Evolutionary conservation across 2,329 filamentous ascomycete species (phyloP).

Genomic region (Aspergillus ochraceus): DNA sequence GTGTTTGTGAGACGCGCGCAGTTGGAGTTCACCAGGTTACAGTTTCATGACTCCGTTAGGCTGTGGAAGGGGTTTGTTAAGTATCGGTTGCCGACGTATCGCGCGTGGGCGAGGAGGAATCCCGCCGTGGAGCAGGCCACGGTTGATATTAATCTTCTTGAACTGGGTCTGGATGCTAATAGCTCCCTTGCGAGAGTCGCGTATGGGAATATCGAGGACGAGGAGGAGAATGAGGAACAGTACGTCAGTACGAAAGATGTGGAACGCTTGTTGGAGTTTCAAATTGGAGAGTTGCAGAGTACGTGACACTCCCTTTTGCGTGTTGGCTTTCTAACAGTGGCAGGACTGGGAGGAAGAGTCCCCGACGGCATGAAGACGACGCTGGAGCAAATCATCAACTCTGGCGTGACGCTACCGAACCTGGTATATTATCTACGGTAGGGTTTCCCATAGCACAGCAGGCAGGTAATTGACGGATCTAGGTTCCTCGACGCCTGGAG

Average conservation of each 20-base stretch:
- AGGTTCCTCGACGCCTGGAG: conserved; percentile 92
- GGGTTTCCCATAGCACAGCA: conserved; percentile 9
- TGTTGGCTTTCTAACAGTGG: conserved; percentile 18
- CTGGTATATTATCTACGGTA: conserved; percentile 74
- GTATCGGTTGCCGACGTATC: conserved; percentile 75
- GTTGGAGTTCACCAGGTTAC: conserved; percentile 76
- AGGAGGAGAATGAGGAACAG: conserved; percentile 42
- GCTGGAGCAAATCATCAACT: conserved; percentile 67
- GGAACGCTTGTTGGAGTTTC: conserved; percentile 79
- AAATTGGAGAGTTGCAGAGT: conserved; percentile 86
- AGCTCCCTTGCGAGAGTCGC: conserved; percentile 51
- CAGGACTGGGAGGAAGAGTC: conserved; percentile 75
- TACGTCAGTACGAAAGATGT: conserved; percentile 74
- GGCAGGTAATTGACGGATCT: neutral
- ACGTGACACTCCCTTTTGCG: conserved; percentile 27
- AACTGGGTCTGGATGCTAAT: conserved; percentile 56
- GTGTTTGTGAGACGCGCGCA: conserved; percentile 73
- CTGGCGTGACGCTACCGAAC: conserved; percentile 68
- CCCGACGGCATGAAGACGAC: conserved; percentile 71
- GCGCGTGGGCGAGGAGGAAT: conserved; percentile 58
- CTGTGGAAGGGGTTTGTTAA: conserved; percentile 81
- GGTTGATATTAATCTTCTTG: conserved; percentile 63
- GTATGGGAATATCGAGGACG: conserved; percentile 50
- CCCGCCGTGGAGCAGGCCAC: conserved; percentile 48
- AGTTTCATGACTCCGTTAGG: conserved; percentile 74